Evolutionary conservation across 352 stramenopile genomes (phyloP).

Genomic region (Hyaloperonospora arabidopsidis): DNA sequence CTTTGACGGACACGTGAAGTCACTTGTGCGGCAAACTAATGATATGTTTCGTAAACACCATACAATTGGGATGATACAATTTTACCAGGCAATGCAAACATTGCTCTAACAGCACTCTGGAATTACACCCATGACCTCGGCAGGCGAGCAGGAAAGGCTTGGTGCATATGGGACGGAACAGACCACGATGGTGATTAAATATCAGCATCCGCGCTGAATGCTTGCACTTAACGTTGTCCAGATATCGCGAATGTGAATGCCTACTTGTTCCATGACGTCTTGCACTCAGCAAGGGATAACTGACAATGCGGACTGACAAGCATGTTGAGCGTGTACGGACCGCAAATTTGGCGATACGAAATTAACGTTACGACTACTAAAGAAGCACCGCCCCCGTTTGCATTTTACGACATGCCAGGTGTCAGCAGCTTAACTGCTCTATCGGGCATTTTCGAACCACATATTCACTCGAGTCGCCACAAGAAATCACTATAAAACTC

Average conservation of each 20-base stretch:
- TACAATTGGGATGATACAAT: too few relatives aligned
- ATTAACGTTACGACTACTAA: constrained; percentile 31
- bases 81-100: constrained; percentile 77
- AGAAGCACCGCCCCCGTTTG: constrained; percentile 27
- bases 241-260: constrained; percentile 81
- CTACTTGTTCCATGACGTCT: constrained; percentile 66
- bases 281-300: constrained; percentile 37
- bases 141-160: constrained; percentile 21
- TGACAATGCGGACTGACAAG: constrained; percentile 46
- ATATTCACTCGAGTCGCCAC: constrained; percentile 57
- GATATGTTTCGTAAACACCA: too few relatives aligned
- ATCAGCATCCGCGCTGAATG: constrained; percentile 27
- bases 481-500: constrained; percentile 34
- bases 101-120: constrained; percentile 24
- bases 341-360: constrained; percentile 64
- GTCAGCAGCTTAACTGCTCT: constrained; percentile 51
- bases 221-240: constrained; percentile 33
- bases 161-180: constrained; percentile 63
- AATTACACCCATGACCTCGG: constrained; percentile 15
- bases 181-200: constrained; percentile 49
- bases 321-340: constrained; percentile 40
- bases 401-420: constrained; percentile 41
- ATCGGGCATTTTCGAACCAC: constrained; percentile 56
- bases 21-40: too few relatives aligned
- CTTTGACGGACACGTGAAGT: too few relatives aligned